These are phyloP conservation scores for Cyberlindnera bimundalis DNA, from an alignment of 805 yeast genomes.

Conservation along the genomic window DNA sequence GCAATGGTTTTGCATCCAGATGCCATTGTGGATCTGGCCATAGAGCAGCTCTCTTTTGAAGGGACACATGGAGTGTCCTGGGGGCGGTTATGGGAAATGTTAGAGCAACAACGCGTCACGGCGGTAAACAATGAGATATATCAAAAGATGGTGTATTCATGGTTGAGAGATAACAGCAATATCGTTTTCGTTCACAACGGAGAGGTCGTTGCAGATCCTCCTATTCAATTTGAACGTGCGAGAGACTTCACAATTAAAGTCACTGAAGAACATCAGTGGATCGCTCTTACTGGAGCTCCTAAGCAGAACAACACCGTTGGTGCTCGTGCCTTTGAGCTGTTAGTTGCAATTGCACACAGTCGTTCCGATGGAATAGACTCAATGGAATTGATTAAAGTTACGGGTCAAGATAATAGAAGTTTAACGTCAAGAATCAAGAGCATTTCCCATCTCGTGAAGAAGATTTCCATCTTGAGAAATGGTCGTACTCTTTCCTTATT, in stretches of 20 bases:
- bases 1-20: conserved; percentile 17
- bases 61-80: conserved; percentile 33
- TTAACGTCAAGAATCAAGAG: conserved; percentile 58
- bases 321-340: conserved; percentile 48
- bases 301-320: conserved; percentile 52
- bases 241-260: conserved; percentile 33
- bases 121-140: conserved; percentile 30
- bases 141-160: conserved; percentile 34
- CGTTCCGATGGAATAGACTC: conserved; percentile 58
- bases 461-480: conserved; percentile 35
- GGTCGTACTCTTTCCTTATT: conserved; percentile 54
- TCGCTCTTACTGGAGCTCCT: conserved; percentile 52
- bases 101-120: conserved; percentile 11
- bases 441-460: conserved; percentile 48
- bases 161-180: conserved; percentile 31
- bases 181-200: conserved; percentile 8
- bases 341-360: conserved; percentile 57
- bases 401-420: conserved; percentile 72
- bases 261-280: conserved; percentile 54
- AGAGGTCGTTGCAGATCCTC: not conserved
- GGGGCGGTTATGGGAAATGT: conserved; percentile 32
- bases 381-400: conserved; percentile 47
- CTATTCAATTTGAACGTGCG: conserved; percentile 5
- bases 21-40: conserved; percentile 29
- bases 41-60: conserved; percentile 35